Conservation (phyloP, 2,329 filamentous ascomycete genomes). For the Monosporascus sp. region DNA sequence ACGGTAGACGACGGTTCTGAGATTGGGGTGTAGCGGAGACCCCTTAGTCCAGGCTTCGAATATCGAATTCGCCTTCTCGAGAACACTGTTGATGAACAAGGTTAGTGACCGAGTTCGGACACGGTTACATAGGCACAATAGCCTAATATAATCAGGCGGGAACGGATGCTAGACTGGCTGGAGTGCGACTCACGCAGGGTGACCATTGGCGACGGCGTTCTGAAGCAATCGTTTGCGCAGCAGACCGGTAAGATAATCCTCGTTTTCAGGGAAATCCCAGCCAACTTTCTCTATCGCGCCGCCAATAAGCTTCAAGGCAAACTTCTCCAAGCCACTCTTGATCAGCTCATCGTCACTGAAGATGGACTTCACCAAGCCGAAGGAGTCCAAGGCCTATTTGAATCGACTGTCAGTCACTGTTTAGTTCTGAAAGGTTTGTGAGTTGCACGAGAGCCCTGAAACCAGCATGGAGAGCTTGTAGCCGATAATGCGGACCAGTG, state of each 20-base stretch:
- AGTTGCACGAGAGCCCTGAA: too few species aligned
- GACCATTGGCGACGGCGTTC: slow-evolving; percentile 69
- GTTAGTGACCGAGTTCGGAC: slow-evolving; percentile 11
- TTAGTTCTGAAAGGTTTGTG: not conserved
- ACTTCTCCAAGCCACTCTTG: slow-evolving; percentile 69
- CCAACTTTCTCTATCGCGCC: slow-evolving; percentile 74
- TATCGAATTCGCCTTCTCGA: slow-evolving; percentile 68
- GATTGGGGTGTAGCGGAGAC: slow-evolving; percentile 71
- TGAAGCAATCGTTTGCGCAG: slow-evolving; percentile 77
- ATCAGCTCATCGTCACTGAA: slow-evolving; percentile 74
- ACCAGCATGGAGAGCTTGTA: too few species aligned
- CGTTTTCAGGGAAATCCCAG: slow-evolving; percentile 74
- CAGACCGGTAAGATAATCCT: slow-evolving; percentile 78
- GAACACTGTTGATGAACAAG: slow-evolving; percentile 42
- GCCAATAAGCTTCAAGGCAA: slow-evolving; percentile 71
- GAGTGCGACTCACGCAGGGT: slow-evolving; percentile 58
- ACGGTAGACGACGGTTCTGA: slow-evolving; percentile 76
- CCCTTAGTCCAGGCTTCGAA: slow-evolving; percentile 75
- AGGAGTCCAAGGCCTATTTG: slow-evolving; percentile 51
- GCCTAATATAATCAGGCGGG: not conserved
- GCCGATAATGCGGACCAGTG: too few species aligned
- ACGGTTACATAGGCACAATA: not conserved
- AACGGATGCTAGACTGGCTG: slow-evolving; percentile 1
- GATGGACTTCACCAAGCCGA: slow-evolving; percentile 75
- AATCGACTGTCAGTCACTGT: not conserved